Conservation (phyloP, 164 flowering plant genomes). For the Vitis rotundifolia region DNA sequence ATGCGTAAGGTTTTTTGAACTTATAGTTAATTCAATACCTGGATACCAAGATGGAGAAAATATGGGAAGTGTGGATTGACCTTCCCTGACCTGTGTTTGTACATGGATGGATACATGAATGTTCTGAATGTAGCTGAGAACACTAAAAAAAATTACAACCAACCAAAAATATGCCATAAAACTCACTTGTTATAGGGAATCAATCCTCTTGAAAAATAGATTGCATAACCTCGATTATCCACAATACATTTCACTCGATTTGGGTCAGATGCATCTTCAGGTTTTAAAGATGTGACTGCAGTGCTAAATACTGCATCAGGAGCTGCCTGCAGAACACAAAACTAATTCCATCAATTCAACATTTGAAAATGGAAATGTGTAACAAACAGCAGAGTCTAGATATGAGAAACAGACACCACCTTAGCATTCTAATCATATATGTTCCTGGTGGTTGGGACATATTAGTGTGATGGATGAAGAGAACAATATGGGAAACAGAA, state of each 20-base stretch:
- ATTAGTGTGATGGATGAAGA: no score
- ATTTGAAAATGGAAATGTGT: no score
- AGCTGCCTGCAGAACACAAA: constrained; percentile 50
- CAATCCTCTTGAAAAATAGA: constrained; percentile 89
- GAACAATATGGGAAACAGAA: no score
- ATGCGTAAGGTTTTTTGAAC: background rate
- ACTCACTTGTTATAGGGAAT: constrained; percentile 92
- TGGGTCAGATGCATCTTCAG: constrained; percentile 88
- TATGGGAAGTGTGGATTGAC: constrained; percentile 81
- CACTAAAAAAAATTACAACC: background rate
- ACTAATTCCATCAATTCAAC: background rate
- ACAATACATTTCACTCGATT: constrained; percentile 93
- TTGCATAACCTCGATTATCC: constrained; percentile 88
- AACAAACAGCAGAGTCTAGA: no score
- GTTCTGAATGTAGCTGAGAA: no score
- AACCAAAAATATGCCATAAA: background rate
- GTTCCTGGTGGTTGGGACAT: no score
- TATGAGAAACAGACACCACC: no score
- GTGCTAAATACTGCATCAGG: constrained; percentile 99
- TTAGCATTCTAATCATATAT: no score
- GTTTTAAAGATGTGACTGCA: constrained; percentile 87
- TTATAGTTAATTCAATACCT: constrained; percentile 45
- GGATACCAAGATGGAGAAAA: constrained; percentile 95
- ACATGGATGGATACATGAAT: background rate
- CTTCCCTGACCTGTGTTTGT: constrained; percentile 63